A percentile compares a stretch with the other conserved stretches of the same genome.
phyloP scores from a whole-genome alignment of 2,329 filamentous ascomycete genomes.

The Domatiomyces catenatus region DNA sequence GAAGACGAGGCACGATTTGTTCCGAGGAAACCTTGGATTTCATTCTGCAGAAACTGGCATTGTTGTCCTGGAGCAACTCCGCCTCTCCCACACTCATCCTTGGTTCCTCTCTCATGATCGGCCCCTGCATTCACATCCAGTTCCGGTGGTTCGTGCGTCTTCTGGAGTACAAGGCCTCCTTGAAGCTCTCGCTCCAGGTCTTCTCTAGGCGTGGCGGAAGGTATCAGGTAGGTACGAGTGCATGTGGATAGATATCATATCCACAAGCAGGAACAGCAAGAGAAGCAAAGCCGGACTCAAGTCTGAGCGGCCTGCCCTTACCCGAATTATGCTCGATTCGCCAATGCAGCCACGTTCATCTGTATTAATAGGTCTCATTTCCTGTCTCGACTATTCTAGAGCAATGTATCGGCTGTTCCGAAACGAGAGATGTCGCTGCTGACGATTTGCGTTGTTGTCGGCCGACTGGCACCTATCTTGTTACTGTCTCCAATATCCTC shows the following conservation, averaged over 20 bases:
- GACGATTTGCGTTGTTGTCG: background rate
- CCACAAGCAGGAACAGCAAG: background rate
- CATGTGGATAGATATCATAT: background rate
- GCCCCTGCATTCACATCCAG: too few species aligned
- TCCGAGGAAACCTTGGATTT: too few species aligned
- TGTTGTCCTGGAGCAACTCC: too few species aligned
- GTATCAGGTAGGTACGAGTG: too few species aligned
- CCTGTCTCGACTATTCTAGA: background rate
- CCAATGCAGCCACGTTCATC: background rate
- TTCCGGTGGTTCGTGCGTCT: too few species aligned
- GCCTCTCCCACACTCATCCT: too few species aligned
- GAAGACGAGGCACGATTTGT: too few species aligned
- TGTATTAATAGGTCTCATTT: background rate
- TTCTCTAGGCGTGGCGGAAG: too few species aligned
- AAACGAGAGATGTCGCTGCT: background rate
- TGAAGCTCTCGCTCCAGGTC: too few species aligned
- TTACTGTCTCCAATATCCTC: background rate
- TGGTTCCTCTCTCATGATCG: too few species aligned
- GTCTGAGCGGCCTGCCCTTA: background rate
- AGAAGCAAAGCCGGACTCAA: background rate
- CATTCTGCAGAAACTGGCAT: too few species aligned
- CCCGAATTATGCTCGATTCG: background rate
- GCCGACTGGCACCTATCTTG: background rate
- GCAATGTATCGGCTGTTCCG: background rate
- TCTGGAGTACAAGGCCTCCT: too few species aligned